A percentile compares a stretch with the other conserved stretches of the same genome.
Evolutionary conservation across 441 rosid species (phyloP).

Genomic region (Jatropha podagrica): DNA sequence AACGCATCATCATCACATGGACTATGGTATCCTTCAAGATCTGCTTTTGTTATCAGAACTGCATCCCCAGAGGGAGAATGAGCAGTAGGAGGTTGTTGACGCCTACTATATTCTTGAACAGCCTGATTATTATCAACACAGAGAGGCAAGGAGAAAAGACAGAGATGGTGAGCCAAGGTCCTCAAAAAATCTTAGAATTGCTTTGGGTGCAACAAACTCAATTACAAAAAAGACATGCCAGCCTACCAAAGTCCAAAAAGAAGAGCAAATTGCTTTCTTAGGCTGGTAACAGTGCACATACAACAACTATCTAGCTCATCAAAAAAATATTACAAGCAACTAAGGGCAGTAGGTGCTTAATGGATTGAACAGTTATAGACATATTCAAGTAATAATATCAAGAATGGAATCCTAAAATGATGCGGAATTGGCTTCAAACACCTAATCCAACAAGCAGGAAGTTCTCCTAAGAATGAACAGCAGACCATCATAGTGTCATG

Average conservation of each 20-base stretch:
- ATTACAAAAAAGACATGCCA: neutral
- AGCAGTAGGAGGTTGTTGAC: constrained; percentile 17
- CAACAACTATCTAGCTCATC: neutral
- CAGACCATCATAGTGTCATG: neutral
- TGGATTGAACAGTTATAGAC: neutral
- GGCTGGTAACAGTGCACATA: neutral
- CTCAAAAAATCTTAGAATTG: constrained; percentile 3
- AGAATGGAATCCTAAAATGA: neutral
- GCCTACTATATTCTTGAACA: constrained; percentile 61
- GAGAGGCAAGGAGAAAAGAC: constrained; percentile 9
- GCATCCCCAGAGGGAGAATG: constrained; percentile 52
- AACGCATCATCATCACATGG: constrained; percentile 24
- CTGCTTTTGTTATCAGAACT: constrained; percentile 61
- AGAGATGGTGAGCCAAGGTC: constrained; percentile 3
- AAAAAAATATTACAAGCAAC: neutral
- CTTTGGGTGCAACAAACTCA: neutral
- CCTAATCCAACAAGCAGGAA: neutral
- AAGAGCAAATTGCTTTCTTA: neutral
- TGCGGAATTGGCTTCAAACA: constrained; percentile 4
- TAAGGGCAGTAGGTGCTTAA: neutral
- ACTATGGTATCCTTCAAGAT: constrained; percentile 63
- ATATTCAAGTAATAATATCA: neutral
- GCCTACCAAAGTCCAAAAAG: neutral
- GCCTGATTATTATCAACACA: constrained; percentile 46
- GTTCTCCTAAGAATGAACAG: neutral